Percentiles rank a stretch among this genome's conserved stretches.
Evolutionary conservation across 192 early-diverging fungal genomes (phyloP).

Genomic region (Umbelopsis sp.): DNA sequence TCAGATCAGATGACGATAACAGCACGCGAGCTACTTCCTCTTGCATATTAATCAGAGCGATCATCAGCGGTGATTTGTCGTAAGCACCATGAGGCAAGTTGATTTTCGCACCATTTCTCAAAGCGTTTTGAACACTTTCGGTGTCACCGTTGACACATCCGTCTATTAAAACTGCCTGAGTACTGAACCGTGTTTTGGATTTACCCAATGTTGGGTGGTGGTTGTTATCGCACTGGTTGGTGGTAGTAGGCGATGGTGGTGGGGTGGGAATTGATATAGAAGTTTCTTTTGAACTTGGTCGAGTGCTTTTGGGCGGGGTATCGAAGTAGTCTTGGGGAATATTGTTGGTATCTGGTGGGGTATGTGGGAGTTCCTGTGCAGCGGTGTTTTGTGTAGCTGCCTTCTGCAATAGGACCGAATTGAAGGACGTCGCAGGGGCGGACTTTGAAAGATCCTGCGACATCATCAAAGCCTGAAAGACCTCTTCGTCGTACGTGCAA

Average conservation of each 20-base stretch:
- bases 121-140: neutral
- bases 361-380: neutral
- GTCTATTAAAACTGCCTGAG: constrained; percentile 22
- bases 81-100: neutral
- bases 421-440: neutral
- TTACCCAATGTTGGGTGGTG: neutral
- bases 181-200: constrained; percentile 16
- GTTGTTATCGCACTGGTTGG: neutral
- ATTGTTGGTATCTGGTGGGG: neutral
- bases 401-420: constrained; percentile 5
- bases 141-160: constrained; percentile 25
- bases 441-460: neutral
- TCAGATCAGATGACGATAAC: neutral
- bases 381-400: neutral
- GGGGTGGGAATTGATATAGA: neutral
- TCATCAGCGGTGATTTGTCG: constrained; percentile 18
- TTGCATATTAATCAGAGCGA: constrained; percentile 20
- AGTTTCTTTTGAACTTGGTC: neutral
- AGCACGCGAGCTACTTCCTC: constrained; percentile 13
- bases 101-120: neutral
- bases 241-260: constrained; percentile 11
- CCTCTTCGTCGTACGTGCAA: neutral
- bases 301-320: constrained; percentile 5
- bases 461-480: neutral
- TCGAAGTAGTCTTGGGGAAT: constrained; percentile 11